These are phyloP conservation scores for Microsporum ferrugineum DNA, from an alignment of 2,329 filamentous ascomycete genomes.

Conservation along the genomic window DNA sequence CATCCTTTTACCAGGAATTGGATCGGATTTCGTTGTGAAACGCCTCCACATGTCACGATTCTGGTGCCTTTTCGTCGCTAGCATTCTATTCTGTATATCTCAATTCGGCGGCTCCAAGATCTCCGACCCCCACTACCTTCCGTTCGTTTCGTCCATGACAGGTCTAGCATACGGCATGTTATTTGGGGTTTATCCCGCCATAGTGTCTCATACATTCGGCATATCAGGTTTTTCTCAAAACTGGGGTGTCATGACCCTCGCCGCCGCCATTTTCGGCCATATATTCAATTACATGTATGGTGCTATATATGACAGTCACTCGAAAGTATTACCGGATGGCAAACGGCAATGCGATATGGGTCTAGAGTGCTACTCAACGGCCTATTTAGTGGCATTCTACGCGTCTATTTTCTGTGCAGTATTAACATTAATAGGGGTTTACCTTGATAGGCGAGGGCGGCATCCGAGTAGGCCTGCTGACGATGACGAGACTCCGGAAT, in stretches of 20 bases:
- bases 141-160: constrained; percentile 67
- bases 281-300: constrained; percentile 91
- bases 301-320: constrained; percentile 68
- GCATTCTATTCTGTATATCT: constrained; percentile 63
- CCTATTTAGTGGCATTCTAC: constrained; percentile 67
- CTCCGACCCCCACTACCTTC: constrained; percentile 63
- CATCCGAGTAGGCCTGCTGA: constrained; percentile 18
- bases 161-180: constrained; percentile 86
- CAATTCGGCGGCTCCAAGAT: constrained; percentile 68
- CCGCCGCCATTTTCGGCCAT: constrained; percentile 77
- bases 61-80: constrained; percentile 78
- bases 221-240: constrained; percentile 83
- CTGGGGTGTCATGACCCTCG: constrained; percentile 90
- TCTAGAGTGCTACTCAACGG: constrained; percentile 64
- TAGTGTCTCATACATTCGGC: constrained; percentile 83
- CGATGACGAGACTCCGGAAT: constrained; percentile 5
- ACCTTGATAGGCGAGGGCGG: constrained; percentile 28
- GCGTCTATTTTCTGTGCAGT: constrained; percentile 58
- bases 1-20: constrained; percentile 49
- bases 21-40: constrained; percentile 82
- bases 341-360: constrained; percentile 67
- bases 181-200: constrained; percentile 85
- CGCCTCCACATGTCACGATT: constrained; percentile 66
- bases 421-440: constrained; percentile 51
- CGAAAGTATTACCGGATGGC: constrained; percentile 54